Conservation (phyloP, 1,284 basidiomycete genomes). For the Fomes fomentarius region DNA sequence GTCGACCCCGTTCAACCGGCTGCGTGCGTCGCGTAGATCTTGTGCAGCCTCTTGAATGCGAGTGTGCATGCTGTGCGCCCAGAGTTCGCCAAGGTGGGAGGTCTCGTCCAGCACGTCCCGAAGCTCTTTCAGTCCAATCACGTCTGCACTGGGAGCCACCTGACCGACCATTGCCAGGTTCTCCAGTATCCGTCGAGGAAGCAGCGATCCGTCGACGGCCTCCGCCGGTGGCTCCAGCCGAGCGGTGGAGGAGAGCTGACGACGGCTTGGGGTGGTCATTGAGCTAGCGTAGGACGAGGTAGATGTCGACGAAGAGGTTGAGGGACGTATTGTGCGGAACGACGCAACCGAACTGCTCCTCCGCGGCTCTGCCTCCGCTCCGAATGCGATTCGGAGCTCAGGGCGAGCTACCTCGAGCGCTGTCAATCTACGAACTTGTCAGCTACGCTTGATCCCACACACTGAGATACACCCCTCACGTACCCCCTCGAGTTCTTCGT, state of each 20-base stretch:
- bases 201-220: conserved; percentile 47
- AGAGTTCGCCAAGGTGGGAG: conserved; percentile 43
- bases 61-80: conserved; percentile 52
- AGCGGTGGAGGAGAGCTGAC: conserved; percentile 7
- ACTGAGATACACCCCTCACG: conserved; percentile 26
- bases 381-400: conserved; percentile 63
- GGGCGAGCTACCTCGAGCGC: conserved; percentile 66
- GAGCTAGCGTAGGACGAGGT: conserved; percentile 27
- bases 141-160: conserved; percentile 21
- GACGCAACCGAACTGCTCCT: conserved; percentile 59
- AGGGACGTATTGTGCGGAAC: conserved; percentile 59
- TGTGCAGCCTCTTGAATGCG: conserved; percentile 53
- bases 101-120: conserved; percentile 50
- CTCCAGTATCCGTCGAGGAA: conserved; percentile 52
- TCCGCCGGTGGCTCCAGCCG: conserved; percentile 2
- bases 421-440: conserved; percentile 51
- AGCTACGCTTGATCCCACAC: not conserved
- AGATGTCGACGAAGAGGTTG: conserved; percentile 41
- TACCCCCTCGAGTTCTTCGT: conserved; percentile 71
- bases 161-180: conserved; percentile 54
- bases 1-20: conserved; percentile 37
- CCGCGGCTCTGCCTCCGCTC: conserved; percentile 44
- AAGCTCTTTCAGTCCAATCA: conserved; percentile 44
- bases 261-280: conserved; percentile 1
- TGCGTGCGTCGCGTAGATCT: conserved; percentile 51